Evolutionary conservation across 148 eudicot genomes (phyloP), one percentile per base, ranked within the genome.

Genomic region (Oxyria digyna): DNA sequence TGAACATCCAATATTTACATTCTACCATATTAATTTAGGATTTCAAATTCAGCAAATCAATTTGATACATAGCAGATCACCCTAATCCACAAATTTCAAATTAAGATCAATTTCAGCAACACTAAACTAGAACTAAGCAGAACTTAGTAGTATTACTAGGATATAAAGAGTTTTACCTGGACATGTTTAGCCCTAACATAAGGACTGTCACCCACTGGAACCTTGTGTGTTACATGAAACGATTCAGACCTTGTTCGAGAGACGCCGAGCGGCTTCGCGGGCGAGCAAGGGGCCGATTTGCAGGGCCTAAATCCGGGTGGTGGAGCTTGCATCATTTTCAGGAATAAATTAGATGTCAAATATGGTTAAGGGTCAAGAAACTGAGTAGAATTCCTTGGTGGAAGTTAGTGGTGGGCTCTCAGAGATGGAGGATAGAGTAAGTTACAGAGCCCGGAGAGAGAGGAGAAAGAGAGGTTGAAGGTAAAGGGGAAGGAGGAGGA

Each of bases 161-260:
- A 15, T 13, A 27, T 3, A 7, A 54, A 50, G 31, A 65, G 46
- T 4, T 68, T 65, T 76, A 89, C 98, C 84, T 94, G 99, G 23
- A 94, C 93, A 82, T 91, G 91, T 71, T 94, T 94, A 68, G 99
- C 99, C 74, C 97, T 70, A 24, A 94, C 99, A 81, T 94, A 94
- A 20, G 99, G 99, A 20, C 86, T 71, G 41, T 94, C 99, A 33
- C 97, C 99, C 63, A 84, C 84, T 0, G 99, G 99, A 66, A 94
- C 96, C 63, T 94, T 94, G 70, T 94, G 96, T n/a, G 97, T 78
- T 15, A 88, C 69, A 41, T 91, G 99, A 63, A 94, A 94, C 0
- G 96, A 78, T 32, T 88, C 97, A 1, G 98, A 90, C 12, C 92
- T 89, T 26, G 96, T 94, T 71, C 97, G 70, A 0, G 92, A 72